Conservation (phyloP, 1,284 basidiomycete species). For the Ustilago lituana region DNA sequence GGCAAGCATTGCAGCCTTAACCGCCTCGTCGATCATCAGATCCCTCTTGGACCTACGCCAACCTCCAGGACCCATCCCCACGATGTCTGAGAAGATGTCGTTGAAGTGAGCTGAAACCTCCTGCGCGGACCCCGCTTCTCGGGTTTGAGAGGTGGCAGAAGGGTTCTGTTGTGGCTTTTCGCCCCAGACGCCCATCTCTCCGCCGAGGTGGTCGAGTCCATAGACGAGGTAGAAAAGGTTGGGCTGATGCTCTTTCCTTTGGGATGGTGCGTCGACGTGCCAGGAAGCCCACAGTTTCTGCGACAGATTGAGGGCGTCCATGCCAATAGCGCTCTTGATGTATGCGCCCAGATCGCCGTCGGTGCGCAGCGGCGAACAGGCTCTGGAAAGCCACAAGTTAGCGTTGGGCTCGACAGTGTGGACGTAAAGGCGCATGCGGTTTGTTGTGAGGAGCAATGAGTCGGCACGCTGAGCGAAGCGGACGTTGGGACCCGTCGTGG, state of each 20-base stretch:
- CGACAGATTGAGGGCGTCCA: constrained; percentile 33
- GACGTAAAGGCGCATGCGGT: constrained; percentile 50
- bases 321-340: constrained; percentile 48
- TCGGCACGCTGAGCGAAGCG: constrained; percentile 43
- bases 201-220: constrained; percentile 49
- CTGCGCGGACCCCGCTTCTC: constrained; percentile 13
- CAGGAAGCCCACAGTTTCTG: constrained; percentile 48
- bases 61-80: constrained; percentile 42
- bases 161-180: constrained; percentile 31
- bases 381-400: constrained; percentile 46
- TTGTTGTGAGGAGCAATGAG: constrained; percentile 47
- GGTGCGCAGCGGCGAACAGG: constrained; percentile 45
- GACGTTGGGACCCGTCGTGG: constrained; percentile 24
- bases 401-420: constrained; percentile 48
- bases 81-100: constrained; percentile 24
- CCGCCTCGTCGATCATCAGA: constrained; percentile 48
- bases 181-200: constrained; percentile 49
- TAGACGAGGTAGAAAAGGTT: constrained; percentile 51
- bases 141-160: neutral
- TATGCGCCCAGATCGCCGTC: constrained; percentile 47
- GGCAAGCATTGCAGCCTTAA: constrained; percentile 50
- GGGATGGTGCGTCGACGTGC: constrained; percentile 45
- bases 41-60: constrained; percentile 45
- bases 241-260: constrained; percentile 40
- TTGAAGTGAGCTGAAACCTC: constrained; percentile 34